Percentiles rank a stretch among this genome's conserved stretches.
phyloP scores from a whole-genome alignment of 306 rosid genomes.

The Sechiopsis laciniata region DNA sequence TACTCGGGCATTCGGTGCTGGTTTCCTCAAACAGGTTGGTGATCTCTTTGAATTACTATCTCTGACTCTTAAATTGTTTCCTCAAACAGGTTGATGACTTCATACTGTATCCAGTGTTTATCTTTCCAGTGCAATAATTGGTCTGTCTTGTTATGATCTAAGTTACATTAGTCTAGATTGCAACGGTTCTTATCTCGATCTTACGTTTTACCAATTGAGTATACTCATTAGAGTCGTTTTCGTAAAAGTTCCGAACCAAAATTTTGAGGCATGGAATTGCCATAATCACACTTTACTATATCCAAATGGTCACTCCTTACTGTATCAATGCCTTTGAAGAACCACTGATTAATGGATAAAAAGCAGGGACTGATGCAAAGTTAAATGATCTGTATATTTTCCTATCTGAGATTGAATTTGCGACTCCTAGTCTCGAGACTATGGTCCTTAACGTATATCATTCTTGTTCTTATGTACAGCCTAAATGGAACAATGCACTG shows the following conservation, averaged over 20 bases:
- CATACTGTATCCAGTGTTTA: not conserved
- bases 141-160: not conserved
- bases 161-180: not conserved
- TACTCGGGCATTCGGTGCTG: slow-evolving; percentile 94
- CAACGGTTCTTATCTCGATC: not conserved
- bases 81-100: slow-evolving; percentile 71
- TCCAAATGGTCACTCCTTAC: no score
- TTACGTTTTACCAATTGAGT: not conserved
- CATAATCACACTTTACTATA: not conserved
- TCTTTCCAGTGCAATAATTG: not conserved
- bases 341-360: not conserved
- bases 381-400: not conserved
- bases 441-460: not conserved
- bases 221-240: not conserved
- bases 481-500: slow-evolving; percentile 94
- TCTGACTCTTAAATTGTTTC: slow-evolving; percentile 36
- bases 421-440: not conserved
- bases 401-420: not conserved
- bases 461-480: slow-evolving; percentile 46
- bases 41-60: not conserved
- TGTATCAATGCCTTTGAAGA: not conserved
- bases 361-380: not conserved
- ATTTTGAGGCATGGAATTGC: not conserved
- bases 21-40: slow-evolving; percentile 90
- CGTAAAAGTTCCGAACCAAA: not conserved